phyloP scores from a whole-genome alignment of 495 filamentous ascomycete species.

The Penicillium simplicissimum region DNA sequence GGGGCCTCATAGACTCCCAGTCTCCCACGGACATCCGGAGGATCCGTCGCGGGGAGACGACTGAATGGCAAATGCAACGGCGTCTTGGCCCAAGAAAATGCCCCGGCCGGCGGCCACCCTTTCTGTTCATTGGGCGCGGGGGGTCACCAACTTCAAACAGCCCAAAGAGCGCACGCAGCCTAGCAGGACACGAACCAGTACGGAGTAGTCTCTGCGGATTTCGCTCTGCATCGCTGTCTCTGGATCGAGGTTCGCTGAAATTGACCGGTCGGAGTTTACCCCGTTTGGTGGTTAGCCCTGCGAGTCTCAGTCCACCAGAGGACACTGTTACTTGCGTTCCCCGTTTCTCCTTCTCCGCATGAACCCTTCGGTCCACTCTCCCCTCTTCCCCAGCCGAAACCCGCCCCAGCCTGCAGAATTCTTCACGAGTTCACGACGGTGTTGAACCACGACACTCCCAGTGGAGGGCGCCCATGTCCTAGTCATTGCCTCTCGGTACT shows the following conservation, averaged over 20 bases:
- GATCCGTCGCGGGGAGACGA: slow-evolving; percentile 23
- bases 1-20: too few species aligned
- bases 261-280: slow-evolving; percentile 14
- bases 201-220: background rate
- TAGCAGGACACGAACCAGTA: background rate
- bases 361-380: slow-evolving; percentile 28
- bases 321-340: background rate
- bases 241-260: background rate
- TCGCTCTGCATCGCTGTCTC: background rate
- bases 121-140: slow-evolving; percentile 4
- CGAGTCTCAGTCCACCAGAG: background rate
- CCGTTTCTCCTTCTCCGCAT: slow-evolving; percentile 27
- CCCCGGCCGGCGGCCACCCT: background rate
- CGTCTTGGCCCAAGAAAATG: slow-evolving; percentile 19
- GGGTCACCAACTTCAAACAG: slow-evolving; percentile 7
- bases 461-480: background rate
- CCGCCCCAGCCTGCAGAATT: slow-evolving; percentile 13
- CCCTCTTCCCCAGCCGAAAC: slow-evolving; percentile 24
- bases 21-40: slow-evolving; percentile 24
- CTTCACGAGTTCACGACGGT: slow-evolving; percentile 2
- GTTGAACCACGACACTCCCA: background rate
- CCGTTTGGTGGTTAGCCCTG: slow-evolving; percentile 1
- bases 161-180: slow-evolving; percentile 3
- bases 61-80: slow-evolving; percentile 14
- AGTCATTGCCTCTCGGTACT: background rate